A percentile compares a stretch with the other conserved stretches of the same genome.
phyloP scores from a whole-genome alignment of 176 grass and related monocot genomes.

The Eragrostis nindensis region DNA sequence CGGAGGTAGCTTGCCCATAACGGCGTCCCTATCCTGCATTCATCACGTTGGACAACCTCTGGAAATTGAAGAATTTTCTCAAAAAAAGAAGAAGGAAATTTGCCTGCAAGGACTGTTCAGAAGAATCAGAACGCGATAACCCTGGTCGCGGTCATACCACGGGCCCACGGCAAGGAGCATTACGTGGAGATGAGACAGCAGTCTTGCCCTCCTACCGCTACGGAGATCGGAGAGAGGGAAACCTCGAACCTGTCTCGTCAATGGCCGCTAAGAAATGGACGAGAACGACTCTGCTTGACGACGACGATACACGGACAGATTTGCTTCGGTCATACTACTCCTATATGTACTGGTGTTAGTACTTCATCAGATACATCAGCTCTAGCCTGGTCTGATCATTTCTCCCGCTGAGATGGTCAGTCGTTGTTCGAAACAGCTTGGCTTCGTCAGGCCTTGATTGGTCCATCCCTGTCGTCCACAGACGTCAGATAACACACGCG shows the following conservation, averaged over 20 bases:
- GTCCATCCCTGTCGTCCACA: slow-evolving; percentile 1
- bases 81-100: no score
- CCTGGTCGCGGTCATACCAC: neutral
- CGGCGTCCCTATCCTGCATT: neutral
- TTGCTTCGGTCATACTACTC: no score
- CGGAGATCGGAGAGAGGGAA: neutral
- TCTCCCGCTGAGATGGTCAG: neutral
- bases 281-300: neutral
- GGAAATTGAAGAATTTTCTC: neutral
- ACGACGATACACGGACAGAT: neutral
- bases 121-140: neutral
- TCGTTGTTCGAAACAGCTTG: neutral
- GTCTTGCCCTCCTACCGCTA: no score
- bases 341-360: neutral
- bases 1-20: neutral
- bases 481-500: neutral
- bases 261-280: neutral
- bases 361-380: neutral
- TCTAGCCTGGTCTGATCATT: neutral
- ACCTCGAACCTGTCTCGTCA: neutral
- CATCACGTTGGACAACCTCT: neutral
- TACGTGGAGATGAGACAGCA: neutral
- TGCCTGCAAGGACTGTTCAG: neutral
- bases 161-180: neutral
- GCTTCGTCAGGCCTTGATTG: neutral